Evolutionary conservation across 495 filamentous ascomycete species (phyloP).

Genomic region (Tuber microsphaerosporum): DNA sequence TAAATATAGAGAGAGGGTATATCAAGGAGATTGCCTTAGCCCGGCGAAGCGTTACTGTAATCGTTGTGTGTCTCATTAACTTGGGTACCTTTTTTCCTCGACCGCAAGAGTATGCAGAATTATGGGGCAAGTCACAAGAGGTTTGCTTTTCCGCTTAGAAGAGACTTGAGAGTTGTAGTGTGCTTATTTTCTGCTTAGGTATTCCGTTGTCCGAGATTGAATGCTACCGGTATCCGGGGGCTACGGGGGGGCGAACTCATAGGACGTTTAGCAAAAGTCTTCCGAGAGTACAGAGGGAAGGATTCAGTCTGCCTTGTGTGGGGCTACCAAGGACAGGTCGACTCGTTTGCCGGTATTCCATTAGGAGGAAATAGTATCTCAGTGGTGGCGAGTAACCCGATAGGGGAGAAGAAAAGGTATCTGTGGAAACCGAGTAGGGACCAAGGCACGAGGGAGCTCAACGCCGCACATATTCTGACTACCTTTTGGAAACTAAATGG

Average conservation of each 20-base stretch:
- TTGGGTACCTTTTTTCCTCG: no score
- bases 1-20: background rate
- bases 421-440: background rate
- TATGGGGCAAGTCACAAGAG: no score
- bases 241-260: no score
- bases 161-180: background rate
- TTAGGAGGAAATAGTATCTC: background rate
- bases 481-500: no score
- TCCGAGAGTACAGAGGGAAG: no score
- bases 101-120: no score
- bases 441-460: background rate
- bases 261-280: no score
- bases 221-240: no score
- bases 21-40: background rate
- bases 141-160: background rate
- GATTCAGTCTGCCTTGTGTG: no score
- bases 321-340: no score
- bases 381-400: background rate
- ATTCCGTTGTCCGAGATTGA: background rate
- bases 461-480: no score
- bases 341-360: no score
- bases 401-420: background rate
- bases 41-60: conserved; percentile 5
- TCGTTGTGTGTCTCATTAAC: background rate
- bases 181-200: background rate